These are phyloP conservation scores for Neurospora africana DNA, from an alignment of 495 filamentous ascomycete genomes.

Conservation along the genomic window DNA sequence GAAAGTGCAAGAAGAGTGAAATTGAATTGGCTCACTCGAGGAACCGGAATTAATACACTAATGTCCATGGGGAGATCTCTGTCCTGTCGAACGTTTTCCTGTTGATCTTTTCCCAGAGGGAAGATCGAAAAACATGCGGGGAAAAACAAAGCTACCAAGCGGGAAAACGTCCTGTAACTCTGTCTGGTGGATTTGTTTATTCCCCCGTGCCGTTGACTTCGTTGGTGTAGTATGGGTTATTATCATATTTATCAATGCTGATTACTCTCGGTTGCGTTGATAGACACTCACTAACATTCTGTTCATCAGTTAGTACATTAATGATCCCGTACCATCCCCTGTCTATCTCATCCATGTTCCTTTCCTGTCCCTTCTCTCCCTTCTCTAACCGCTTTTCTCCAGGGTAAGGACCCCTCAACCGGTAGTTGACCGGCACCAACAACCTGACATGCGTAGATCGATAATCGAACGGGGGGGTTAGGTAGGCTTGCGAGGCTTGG, in stretches of 20 bases:
- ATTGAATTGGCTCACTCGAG: background rate
- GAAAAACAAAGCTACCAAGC: background rate
- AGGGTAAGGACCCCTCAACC: background rate
- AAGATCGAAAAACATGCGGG: background rate
- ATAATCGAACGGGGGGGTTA: background rate
- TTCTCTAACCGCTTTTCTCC: background rate
- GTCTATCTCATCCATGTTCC: background rate
- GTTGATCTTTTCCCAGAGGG: background rate
- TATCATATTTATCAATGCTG: background rate
- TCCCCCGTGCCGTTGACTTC: background rate
- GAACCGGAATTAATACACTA: background rate
- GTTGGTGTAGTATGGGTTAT: background rate
- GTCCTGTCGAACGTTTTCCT: background rate
- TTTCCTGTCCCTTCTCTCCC: background rate
- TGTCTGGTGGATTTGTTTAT: background rate
- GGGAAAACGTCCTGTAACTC: background rate
- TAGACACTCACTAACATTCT: background rate
- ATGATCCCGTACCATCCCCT: background rate
- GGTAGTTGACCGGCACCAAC: background rate
- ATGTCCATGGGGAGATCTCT: background rate
- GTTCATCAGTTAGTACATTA: background rate
- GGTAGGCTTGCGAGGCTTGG: background rate
- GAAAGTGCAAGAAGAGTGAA: background rate
- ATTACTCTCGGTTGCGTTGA: background rate
- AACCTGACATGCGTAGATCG: background rate